A percentile compares a stretch with the other conserved stretches of the same genome.
Evolutionary conservation across 352 stramenopile genomes (phyloP).

Genomic region (Pythium catenulatum): DNA sequence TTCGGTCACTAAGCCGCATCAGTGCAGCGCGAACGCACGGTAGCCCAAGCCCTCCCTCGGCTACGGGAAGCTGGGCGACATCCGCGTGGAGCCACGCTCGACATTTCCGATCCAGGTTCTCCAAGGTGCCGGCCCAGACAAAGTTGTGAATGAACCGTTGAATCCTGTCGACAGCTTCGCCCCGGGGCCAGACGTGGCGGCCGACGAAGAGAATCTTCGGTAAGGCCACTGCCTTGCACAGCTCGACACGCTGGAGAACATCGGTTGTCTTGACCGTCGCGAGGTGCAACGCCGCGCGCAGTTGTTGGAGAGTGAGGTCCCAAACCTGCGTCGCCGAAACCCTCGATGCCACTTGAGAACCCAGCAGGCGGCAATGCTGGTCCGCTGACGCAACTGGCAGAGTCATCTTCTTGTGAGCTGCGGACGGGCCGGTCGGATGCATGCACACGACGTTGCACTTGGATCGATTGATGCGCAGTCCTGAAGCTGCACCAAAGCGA

Average conservation of each 20-base stretch:
- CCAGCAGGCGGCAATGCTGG: background rate
- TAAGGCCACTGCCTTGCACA: background rate
- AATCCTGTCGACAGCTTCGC: background rate
- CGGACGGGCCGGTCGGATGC: background rate
- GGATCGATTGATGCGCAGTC: background rate
- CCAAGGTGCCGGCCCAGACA: background rate
- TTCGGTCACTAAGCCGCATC: too few relatives aligned
- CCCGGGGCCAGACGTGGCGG: background rate
- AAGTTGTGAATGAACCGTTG: background rate
- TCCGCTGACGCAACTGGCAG: background rate
- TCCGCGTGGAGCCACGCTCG: background rate
- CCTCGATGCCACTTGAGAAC: background rate
- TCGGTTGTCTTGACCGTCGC: background rate
- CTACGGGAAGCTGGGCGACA: background rate
- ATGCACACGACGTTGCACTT: background rate
- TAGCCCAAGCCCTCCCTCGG: too few relatives aligned
- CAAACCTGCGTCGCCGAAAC: background rate
- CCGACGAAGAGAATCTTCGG: background rate
- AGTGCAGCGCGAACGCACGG: too few relatives aligned
- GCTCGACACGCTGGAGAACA: background rate
- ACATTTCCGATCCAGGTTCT: too few relatives aligned
- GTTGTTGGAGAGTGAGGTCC: background rate
- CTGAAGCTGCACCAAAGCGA: background rate
- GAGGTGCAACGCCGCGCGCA: background rate
- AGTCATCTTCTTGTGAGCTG: background rate